These are phyloP conservation scores for Heterotrichella gracilis DNA, from an alignment of 352 stramenopile species.

Conservation along the genomic window DNA sequence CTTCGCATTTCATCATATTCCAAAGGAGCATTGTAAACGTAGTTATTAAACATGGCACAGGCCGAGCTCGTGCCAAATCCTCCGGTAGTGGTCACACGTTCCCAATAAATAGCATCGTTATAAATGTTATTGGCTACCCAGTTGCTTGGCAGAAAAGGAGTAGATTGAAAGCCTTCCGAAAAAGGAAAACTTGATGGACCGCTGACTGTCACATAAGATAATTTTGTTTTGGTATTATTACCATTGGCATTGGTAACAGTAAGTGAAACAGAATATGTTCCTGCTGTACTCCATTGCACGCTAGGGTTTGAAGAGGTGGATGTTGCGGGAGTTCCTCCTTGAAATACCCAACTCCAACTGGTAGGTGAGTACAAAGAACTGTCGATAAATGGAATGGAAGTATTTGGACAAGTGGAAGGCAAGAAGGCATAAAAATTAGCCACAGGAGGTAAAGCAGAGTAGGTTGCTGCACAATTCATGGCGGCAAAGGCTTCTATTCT, in stretches of 20 bases:
- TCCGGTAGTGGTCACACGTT: not conserved
- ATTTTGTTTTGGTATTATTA: not conserved
- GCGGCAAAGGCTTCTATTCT: not conserved
- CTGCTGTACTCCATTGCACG: not conserved
- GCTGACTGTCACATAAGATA: not conserved
- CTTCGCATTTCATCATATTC: not conserved
- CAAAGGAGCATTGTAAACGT: not conserved
- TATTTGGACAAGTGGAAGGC: not conserved
- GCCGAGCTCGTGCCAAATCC: not conserved
- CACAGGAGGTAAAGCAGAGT: not conserved
- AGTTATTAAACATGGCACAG: slow-evolving; percentile 6
- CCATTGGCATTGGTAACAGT: not conserved
- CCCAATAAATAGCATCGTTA: slow-evolving; percentile 6
- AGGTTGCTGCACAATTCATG: not conserved
- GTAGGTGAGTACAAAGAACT: not conserved
- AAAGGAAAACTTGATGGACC: not conserved
- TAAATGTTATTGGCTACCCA: not conserved
- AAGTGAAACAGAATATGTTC: not conserved
- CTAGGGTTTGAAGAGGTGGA: not conserved
- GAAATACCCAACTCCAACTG: not conserved
- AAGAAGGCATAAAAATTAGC: not conserved
- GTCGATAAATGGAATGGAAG: not conserved
- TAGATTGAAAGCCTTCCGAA: not conserved
- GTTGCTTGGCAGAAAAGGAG: not conserved
- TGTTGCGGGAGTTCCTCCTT: not conserved